A percentile compares a stretch with the other conserved stretches of the same genome.
Evolutionary conservation across 768 basidiomycete species (phyloP).

Genomic region (Gloeophyllum trabeum): DNA sequence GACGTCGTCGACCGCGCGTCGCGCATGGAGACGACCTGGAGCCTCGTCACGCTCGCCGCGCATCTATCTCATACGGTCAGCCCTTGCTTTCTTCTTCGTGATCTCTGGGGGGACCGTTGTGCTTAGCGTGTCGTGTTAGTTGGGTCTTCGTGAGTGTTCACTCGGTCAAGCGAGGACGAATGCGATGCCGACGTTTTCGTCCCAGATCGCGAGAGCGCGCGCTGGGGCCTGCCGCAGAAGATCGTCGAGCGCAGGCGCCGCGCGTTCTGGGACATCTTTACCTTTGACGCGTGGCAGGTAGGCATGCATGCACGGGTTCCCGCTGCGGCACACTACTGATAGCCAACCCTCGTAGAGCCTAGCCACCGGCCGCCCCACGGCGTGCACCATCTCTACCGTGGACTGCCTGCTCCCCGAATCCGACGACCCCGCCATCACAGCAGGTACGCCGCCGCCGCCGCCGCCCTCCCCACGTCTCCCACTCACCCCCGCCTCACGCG

Average conservation of each 20-base stretch:
- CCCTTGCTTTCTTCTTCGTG: conserved; percentile 7
- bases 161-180: background rate
- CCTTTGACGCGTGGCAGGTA: conserved; percentile 61
- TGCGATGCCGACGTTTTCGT: conserved; percentile 6
- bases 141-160: conserved; percentile 52
- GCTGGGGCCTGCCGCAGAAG: conserved; percentile 50
- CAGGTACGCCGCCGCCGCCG: conserved; percentile 14
- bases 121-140: conserved; percentile 55
- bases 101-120: too few relatives aligned
- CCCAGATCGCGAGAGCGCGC: conserved; percentile 53
- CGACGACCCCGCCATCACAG: conserved; percentile 14
- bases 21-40: conserved; percentile 70
- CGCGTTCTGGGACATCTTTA: conserved; percentile 71
- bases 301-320: conserved; percentile 14
- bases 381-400: conserved; percentile 51
- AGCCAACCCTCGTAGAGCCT: conserved; percentile 36
- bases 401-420: conserved; percentile 47
- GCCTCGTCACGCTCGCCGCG: conserved; percentile 48
- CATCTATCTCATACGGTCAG: conserved; percentile 57
- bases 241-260: conserved; percentile 55
- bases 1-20: too few relatives aligned
- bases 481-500: conserved; percentile 22
- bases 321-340: too few relatives aligned
- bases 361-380: conserved; percentile 59
- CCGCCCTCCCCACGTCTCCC: conserved; percentile 1